phyloP scores from a whole-genome alignment of 306 rosid genomes.

The Erythrophleum fordii region DNA sequence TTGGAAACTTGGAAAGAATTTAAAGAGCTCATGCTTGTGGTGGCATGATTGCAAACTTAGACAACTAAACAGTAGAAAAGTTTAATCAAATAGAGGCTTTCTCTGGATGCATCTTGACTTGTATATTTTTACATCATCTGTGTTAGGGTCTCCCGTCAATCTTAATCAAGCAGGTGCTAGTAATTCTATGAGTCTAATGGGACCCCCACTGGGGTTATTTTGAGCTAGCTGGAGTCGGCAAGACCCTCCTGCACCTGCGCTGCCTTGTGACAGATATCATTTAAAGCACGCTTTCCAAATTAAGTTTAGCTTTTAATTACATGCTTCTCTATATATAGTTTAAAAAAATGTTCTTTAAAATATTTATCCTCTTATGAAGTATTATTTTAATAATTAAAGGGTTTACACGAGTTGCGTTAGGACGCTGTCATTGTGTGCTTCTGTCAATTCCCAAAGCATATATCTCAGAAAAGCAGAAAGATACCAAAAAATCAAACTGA shows the following conservation, averaged over 20 bases:
- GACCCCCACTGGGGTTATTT: not conserved
- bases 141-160: not conserved
- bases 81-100: constrained; percentile 30
- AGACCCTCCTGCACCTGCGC: not conserved
- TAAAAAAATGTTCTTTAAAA: too few relatives aligned
- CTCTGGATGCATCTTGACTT: not conserved
- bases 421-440: not conserved
- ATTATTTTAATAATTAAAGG: too few relatives aligned
- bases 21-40: not conserved
- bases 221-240: not conserved
- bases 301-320: not conserved
- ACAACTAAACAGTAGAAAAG: constrained; percentile 34
- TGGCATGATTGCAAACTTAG: constrained; percentile 28
- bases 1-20: not conserved
- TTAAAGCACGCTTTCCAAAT: not conserved
- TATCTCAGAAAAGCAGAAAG: not conserved
- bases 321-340: too few relatives aligned
- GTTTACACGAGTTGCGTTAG: not conserved
- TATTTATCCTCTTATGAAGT: too few relatives aligned
- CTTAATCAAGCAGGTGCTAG: not conserved
- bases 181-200: not conserved
- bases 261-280: not conserved
- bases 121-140: not conserved
- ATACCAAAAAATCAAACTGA: not conserved
- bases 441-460: not conserved